Percentiles rank a stretch among this genome's conserved stretches.
phyloP scores from a whole-genome alignment of 2,329 filamentous ascomycete genomes.

The Colletotrichum lini region DNA sequence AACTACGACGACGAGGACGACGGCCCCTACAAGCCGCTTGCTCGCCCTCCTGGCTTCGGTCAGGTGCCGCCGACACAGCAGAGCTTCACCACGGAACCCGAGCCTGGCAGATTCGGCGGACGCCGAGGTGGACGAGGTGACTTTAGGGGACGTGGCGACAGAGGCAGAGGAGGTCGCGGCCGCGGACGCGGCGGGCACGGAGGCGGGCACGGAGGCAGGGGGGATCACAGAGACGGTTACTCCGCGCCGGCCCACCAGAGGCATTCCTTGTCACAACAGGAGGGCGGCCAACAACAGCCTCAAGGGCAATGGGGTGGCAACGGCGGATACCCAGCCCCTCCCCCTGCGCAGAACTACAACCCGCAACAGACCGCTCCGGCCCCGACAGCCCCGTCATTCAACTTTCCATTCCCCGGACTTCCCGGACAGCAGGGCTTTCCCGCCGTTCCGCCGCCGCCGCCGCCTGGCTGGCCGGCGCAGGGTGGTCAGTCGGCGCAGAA shows the following conservation, averaged over 20 bases:
- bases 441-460: slow-evolving; percentile 59
- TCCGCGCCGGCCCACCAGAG: slow-evolving; percentile 55
- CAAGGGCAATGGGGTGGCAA: slow-evolving; percentile 53
- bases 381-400: slow-evolving; percentile 53
- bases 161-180: slow-evolving; percentile 56
- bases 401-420: slow-evolving; percentile 62
- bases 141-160: slow-evolving; percentile 61
- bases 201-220: slow-evolving; percentile 54
- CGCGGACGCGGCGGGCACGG: slow-evolving; percentile 54
- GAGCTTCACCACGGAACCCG: slow-evolving; percentile 58
- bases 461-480: slow-evolving; percentile 54
- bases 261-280: slow-evolving; percentile 23
- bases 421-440: slow-evolving; percentile 52
- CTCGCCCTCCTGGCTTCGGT: slow-evolving; percentile 76
- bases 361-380: slow-evolving; percentile 45
- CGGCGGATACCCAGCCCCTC: slow-evolving; percentile 40
- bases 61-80: slow-evolving; percentile 63
- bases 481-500: slow-evolving; percentile 52
- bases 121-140: slow-evolving; percentile 61
- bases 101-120: slow-evolving; percentile 48
- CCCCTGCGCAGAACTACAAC: slow-evolving; percentile 47
- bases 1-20: slow-evolving; percentile 80
- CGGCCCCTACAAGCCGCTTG: slow-evolving; percentile 79
- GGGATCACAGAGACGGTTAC: slow-evolving; percentile 57
- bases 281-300: slow-evolving; percentile 44